Base-by-base conservation (phyloP, 129 eudicot genomes). In the Escallonia rubra region DNA sequence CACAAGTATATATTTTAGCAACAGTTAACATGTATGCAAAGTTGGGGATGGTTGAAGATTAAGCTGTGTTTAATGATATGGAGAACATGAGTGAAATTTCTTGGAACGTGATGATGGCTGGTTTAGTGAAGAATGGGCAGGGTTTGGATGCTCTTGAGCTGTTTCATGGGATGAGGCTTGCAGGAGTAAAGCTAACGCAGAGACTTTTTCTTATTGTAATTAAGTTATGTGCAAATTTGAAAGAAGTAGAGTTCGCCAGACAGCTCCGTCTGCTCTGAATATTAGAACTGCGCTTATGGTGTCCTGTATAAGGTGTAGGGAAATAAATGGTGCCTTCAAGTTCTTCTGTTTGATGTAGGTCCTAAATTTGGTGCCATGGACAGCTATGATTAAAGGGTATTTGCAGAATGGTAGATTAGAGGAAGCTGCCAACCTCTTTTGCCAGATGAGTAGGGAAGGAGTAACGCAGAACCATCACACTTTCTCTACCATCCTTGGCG, bases 101-200 rank as follows among this genome's bases (percentile, higher is more conserved):
- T 49, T 93, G 99, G 96, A 93, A 93, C 63, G 80, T 90, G 45
- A 93, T 86, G 93, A 77, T 89, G 46, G 78, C 96, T 6, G 96
- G 92, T 58, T 79, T 82, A 14, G 89, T 86, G 43, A 46, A 72
- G 15, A 93, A 89, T 38, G 93, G 92, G 71, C 82, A 60, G 66
- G 78, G 86, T 62, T 52, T 72, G 67, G 79, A 68, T 57, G 95
- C 95, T 11, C 82, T 93, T 67, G 71, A 84, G 71, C 59, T 89
- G 63, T 93, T 93, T 42, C 49, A 71, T 62, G 75, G 51, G 51
- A 86, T 89, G 96, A 78, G 85, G 61, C 75, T 76, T 74, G 78
- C 70, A 2, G 86, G 84, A 34, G 79, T 86, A 8, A 69, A 80
- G 56, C 70, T 84, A 40, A 86, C 90, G 12, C 80, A 85, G 63